A percentile compares a stretch with the other conserved stretches of the same genome.
phyloP scores from a whole-genome alignment of 805 yeast species.

The Teunomyces atbi region DNA sequence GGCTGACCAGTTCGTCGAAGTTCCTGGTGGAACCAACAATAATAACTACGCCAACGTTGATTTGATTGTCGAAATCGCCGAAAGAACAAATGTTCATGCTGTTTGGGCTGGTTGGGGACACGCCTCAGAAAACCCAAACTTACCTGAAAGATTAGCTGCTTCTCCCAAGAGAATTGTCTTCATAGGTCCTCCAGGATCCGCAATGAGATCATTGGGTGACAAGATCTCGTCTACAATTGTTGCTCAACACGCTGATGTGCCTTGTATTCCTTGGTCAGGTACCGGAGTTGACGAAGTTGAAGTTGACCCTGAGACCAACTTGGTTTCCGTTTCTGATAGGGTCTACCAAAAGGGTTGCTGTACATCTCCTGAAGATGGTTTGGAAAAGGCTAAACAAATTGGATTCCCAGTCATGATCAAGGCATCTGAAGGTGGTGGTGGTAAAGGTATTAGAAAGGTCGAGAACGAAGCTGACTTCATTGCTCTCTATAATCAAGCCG shows the following conservation, averaged over 20 bases:
- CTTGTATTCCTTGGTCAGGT: constrained; percentile 99
- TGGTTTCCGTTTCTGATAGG: constrained; percentile 86
- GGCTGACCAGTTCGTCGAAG: constrained; percentile 98
- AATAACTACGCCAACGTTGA: constrained; percentile 98
- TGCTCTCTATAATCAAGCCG: constrained; percentile 84
- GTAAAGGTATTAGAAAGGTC: constrained; percentile 98
- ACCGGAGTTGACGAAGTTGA: constrained; percentile 87
- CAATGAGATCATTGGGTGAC: constrained; percentile 99
- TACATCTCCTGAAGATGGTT: constrained; percentile 81
- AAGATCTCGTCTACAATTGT: constrained; percentile 97
- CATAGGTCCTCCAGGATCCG: constrained; percentile 98
- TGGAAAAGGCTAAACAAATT: constrained; percentile 75
- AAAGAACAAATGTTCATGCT: constrained; percentile 93
- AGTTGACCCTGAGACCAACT: constrained; percentile 63
- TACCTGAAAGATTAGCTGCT: constrained; percentile 93
- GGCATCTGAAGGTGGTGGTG: constrained; percentile 99
- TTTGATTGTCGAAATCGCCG: constrained; percentile 94
- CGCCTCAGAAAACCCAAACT: constrained; percentile 95
- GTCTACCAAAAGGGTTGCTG: constrained; percentile 89
- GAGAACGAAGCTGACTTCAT: constrained; percentile 77
- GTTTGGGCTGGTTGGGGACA: constrained; percentile 99
- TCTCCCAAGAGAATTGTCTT: constrained; percentile 87
- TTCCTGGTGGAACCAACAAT: constrained; percentile 99
- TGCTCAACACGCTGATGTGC: constrained; percentile 97
- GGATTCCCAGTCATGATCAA: constrained; percentile 99